Evolutionary conservation across 2,329 filamentous ascomycete genomes (phyloP).

Genomic region (Sporothrix brasiliensis): DNA sequence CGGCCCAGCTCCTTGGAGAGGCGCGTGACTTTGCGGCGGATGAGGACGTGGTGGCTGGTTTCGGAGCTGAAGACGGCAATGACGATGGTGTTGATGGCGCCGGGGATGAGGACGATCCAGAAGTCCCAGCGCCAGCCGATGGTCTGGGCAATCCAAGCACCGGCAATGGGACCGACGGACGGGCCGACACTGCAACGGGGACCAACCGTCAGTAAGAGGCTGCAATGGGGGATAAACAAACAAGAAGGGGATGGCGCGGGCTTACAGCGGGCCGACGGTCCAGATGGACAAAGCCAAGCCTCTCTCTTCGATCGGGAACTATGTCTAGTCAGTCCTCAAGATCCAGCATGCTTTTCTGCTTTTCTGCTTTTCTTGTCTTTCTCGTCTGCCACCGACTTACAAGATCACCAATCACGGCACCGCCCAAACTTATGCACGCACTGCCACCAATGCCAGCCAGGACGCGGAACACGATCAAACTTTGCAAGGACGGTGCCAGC

Average conservation of each 20-base stretch:
- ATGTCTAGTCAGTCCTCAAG: not conserved
- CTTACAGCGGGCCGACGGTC: slow-evolving; percentile 43
- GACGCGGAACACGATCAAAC: slow-evolving; percentile 41
- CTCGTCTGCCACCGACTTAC: slow-evolving; percentile 3
- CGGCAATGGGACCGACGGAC: slow-evolving; percentile 52
- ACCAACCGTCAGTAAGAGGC: not conserved
- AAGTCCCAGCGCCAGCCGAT: slow-evolving; percentile 47
- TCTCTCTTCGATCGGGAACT: slow-evolving; percentile 53
- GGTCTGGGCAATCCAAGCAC: slow-evolving; percentile 53
- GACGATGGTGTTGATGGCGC: slow-evolving; percentile 42
- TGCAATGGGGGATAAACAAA: not conserved
- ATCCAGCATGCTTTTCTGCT: not conserved
- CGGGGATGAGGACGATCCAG: slow-evolving; percentile 57
- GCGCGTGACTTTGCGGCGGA: slow-evolving; percentile 52
- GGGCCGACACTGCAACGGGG: slow-evolving; percentile 42
- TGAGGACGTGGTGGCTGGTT: slow-evolving; percentile 56
- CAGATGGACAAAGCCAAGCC: slow-evolving; percentile 59
- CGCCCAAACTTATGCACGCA: slow-evolving; percentile 35
- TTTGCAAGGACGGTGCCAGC: slow-evolving; percentile 55
- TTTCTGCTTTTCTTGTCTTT: not conserved
- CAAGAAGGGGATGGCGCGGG: not conserved
- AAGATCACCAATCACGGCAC: slow-evolving; percentile 33
- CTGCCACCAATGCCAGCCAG: slow-evolving; percentile 36
- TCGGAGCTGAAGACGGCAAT: slow-evolving; percentile 50
- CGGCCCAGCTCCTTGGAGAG: slow-evolving; percentile 53